Base-by-base conservation (phyloP, 176 grass and related monocot species). In the Themeda triandra region DNA sequence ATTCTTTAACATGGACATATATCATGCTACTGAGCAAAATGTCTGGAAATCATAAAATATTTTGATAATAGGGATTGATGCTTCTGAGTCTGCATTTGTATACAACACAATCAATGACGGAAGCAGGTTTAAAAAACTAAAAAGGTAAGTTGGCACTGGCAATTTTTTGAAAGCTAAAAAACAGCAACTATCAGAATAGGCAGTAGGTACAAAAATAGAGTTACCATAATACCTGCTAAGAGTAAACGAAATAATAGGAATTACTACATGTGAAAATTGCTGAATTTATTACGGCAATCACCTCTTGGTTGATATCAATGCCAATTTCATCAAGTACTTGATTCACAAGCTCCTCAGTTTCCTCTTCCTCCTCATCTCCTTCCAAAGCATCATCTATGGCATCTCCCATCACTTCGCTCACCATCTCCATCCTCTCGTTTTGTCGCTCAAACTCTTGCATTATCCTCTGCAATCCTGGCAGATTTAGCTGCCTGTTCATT, bases 351-450 rank as follows among this genome's bases (percentile, higher is more conserved):
- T 94, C 92, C 74, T 92, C 92, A 15, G 89, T 92, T 86, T 92
- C 87, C 41, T 89, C 89, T 54, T 94, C 92, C 45, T 94, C 92
- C 89, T 94, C 89, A 2, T 94, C 92, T 21, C 89, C 89, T 48
- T 92, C 92, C 41, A 92, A 77, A 33, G 92, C 89, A 80, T 94
- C 92, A 64, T 94, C 92, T 6, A 94, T 92, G 24, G 92, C 92
- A 65, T 92, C 92, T 4, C 76, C 92, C 92, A 94, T 92, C 44
- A 94, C 86, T 82, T 94, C 92, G 4, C 86, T 89, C 13, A 83
- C 83, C 92, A 94, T 94, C 83, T 94, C 92, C 92, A 94, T 94
- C 77, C 79, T 88, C 81, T 94, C 92, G n/a, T 94, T 94, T 67
- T 94, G 89, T n/a, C 84, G 72, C 69, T 94, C 92, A 79, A 94